Evolutionary conservation across 371 early-diverging fungal genomes (phyloP).

Genomic region (Sporodiniella umbellata): DNA sequence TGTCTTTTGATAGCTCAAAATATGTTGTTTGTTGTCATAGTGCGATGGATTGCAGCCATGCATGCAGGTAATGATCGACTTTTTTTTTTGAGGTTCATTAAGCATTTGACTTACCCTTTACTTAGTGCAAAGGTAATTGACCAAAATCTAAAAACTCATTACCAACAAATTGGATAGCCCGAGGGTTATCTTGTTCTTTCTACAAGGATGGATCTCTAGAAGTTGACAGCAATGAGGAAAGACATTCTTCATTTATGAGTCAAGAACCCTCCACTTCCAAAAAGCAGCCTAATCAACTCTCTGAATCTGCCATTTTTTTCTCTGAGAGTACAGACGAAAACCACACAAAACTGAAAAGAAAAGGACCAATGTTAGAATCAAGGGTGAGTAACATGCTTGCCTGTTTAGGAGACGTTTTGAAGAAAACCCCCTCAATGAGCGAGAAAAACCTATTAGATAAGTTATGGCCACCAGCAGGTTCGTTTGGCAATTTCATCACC

Average conservation of each 20-base stretch:
- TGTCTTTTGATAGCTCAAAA: too few relatives aligned
- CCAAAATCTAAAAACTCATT: background rate
- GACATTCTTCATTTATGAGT: background rate
- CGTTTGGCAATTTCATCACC: slow-evolving; percentile 12
- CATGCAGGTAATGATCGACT: slow-evolving; percentile 23
- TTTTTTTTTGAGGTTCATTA: background rate
- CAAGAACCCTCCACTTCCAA: background rate
- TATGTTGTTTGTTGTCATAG: background rate
- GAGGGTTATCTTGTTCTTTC: slow-evolving; percentile 14
- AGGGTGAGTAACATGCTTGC: slow-evolving; percentile 13
- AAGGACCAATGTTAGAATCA: slow-evolving; percentile 20
- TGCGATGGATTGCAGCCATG: slow-evolving; percentile 29
- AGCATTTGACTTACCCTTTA: too few relatives aligned
- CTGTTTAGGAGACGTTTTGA: background rate
- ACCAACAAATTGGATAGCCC: background rate
- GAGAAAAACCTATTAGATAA: background rate
- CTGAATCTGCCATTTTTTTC: slow-evolving; percentile 8
- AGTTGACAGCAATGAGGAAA: background rate
- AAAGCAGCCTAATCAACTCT: background rate
- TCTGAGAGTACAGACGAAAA: slow-evolving; percentile 11
- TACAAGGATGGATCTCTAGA: slow-evolving; percentile 26
- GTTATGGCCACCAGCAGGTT: slow-evolving; percentile 1
- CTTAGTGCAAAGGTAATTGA: slow-evolving; percentile 26
- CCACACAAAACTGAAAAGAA: slow-evolving; percentile 17
- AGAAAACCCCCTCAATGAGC: background rate